phyloP scores from a whole-genome alignment of 2,329 filamentous ascomycete genomes.

The Dendryphion nanum region DNA sequence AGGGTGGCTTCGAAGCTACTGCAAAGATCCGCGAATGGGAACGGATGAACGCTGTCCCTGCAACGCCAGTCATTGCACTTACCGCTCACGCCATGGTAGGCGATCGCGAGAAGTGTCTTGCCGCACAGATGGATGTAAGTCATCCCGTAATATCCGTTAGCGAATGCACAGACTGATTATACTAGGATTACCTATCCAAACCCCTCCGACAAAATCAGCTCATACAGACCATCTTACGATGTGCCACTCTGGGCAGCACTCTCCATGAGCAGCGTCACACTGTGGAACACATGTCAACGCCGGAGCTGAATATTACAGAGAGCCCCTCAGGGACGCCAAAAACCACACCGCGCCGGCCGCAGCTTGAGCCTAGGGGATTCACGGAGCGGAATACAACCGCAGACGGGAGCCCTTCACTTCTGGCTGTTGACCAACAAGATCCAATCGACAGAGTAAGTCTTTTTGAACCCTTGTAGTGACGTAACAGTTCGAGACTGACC shows the following conservation, averaged over 20 bases:
- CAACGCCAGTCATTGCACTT: slow-evolving; percentile 93
- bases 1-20: slow-evolving; percentile 96
- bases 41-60: slow-evolving; percentile 71
- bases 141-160: too few species aligned
- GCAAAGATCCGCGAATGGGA: slow-evolving; percentile 96
- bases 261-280: slow-evolving; percentile 56
- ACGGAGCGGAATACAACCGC: slow-evolving; percentile 65
- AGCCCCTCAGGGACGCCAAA: slow-evolving; percentile 14
- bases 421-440: slow-evolving; percentile 62
- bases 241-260: slow-evolving; percentile 83
- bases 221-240: slow-evolving; percentile 96
- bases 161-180: slow-evolving; percentile 10
- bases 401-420: slow-evolving; percentile 60
- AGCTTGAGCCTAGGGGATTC: slow-evolving; percentile 62
- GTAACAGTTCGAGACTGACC: slow-evolving; percentile 4
- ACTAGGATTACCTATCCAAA: slow-evolving; percentile 85
- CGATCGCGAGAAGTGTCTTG: slow-evolving; percentile 95
- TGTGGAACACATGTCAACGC: slow-evolving; percentile 22
- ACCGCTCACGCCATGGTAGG: slow-evolving; percentile 99
- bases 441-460: slow-evolving; percentile 56
- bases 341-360: slow-evolving; percentile 44
- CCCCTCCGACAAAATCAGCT: slow-evolving; percentile 95
- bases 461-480: slow-evolving; percentile 31
- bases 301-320: slow-evolving; percentile 38
- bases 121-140: slow-evolving; percentile 86